Evolutionary conservation across 2,329 filamentous ascomycete genomes (phyloP).

Genomic region (Apiospora koreana): DNA sequence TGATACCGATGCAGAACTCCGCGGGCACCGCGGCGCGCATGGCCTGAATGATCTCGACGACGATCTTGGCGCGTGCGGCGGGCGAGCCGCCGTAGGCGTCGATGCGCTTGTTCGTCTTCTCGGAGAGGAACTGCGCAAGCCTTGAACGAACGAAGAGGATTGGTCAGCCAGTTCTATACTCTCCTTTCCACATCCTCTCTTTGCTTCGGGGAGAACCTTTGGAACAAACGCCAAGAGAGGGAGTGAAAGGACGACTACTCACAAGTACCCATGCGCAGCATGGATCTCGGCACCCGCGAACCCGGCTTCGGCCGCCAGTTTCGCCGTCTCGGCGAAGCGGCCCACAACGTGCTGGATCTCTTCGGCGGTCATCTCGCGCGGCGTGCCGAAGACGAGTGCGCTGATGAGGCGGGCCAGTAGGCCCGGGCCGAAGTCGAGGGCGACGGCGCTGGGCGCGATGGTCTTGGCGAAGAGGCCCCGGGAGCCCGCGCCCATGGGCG

Average conservation of each 20-base stretch:
- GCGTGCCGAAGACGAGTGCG: constrained; percentile 49
- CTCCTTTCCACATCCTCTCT: too few species aligned
- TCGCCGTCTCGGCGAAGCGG: constrained; percentile 55
- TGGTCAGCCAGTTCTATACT: too few species aligned
- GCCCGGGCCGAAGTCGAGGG: constrained; percentile 41
- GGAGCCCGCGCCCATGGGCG: constrained; percentile 38
- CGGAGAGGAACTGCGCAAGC: constrained; percentile 53
- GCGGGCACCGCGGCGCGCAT: constrained; percentile 38
- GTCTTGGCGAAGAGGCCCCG: constrained; percentile 38
- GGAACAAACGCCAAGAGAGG: too few species aligned
- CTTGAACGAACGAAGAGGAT: neutral
- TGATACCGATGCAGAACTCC: constrained; percentile 53
- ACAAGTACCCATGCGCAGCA: constrained; percentile 55
- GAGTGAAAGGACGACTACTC: neutral
- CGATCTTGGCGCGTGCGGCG: constrained; percentile 46
- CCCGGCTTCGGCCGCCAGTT: constrained; percentile 46
- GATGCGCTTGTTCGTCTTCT: constrained; percentile 49
- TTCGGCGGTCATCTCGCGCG: constrained; percentile 53
- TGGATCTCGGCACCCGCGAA: constrained; percentile 47
- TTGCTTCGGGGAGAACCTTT: too few species aligned
- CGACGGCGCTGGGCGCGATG: constrained; percentile 45
- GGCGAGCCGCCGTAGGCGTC: constrained; percentile 57
- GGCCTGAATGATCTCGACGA: constrained; percentile 50
- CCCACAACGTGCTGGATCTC: constrained; percentile 56
- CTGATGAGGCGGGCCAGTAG: constrained; percentile 34